Percentiles rank a stretch among this genome's conserved stretches.
Conservation (phyloP, 176 grass and related monocot species). For the Chrysopogon serrulatus region DNA sequence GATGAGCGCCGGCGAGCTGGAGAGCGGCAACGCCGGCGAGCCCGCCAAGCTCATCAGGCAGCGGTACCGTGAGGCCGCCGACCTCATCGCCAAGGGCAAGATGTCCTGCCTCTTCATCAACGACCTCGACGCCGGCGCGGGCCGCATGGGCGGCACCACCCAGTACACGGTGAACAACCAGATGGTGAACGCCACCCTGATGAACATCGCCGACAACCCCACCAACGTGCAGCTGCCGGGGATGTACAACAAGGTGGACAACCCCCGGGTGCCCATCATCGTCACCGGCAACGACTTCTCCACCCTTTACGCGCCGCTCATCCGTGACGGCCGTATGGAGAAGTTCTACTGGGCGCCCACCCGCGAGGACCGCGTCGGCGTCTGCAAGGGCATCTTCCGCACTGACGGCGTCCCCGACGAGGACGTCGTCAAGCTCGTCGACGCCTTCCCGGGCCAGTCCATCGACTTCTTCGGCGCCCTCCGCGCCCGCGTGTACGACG, state of each 20-base stretch:
- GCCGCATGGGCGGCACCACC: slow-evolving; percentile 81
- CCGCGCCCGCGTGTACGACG: slow-evolving; percentile 75
- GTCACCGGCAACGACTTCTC: slow-evolving; percentile 98
- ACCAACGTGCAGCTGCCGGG: slow-evolving; percentile 94
- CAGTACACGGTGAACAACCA: slow-evolving; percentile 99
- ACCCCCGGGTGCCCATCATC: slow-evolving; percentile 80
- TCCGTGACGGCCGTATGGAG: slow-evolving; percentile 94
- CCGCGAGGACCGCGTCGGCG: slow-evolving; percentile 72
- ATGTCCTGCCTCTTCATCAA: too few relatives aligned
- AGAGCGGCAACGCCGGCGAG: slow-evolving; percentile 94
- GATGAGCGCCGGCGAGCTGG: slow-evolving; percentile 97
- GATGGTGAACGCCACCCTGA: slow-evolving; percentile 97
- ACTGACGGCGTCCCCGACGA: slow-evolving; percentile 31
- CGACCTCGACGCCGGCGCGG: slow-evolving; percentile 86
- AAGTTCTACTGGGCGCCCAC: slow-evolving; percentile 99
- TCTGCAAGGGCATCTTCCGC: slow-evolving; percentile 66
- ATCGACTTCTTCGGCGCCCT: slow-evolving; percentile 91
- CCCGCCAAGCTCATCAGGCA: slow-evolving; percentile 86
- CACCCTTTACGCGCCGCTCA: slow-evolving; percentile 82
- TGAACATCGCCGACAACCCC: slow-evolving; percentile 96
- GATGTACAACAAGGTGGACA: slow-evolving; percentile 63
- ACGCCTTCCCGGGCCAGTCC: slow-evolving; percentile 83
- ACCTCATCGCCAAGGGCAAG: slow-evolving; percentile 88
- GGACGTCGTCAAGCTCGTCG: slow-evolving; percentile 47
- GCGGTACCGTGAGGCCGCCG: slow-evolving; percentile 84